Percentiles rank a stretch among this genome's conserved stretches.
Conservation (phyloP, 1,284 basidiomycete species). For the Rhizopogon parksii region DNA sequence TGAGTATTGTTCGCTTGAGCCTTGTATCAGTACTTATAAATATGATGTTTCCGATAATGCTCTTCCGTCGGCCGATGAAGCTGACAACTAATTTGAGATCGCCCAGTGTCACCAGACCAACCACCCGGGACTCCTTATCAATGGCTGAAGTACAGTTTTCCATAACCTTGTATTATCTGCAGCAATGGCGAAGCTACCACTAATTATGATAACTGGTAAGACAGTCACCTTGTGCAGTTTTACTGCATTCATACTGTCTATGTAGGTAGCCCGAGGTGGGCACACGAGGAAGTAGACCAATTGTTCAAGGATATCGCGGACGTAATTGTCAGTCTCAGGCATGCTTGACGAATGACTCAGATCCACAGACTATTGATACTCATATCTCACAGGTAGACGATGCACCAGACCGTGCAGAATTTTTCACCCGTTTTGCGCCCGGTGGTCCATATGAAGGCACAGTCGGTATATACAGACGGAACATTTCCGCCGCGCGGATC, state of each 20-base stretch:
- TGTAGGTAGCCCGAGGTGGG: constrained; percentile 4
- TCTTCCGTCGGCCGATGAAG: background rate
- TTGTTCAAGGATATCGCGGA: constrained; percentile 5
- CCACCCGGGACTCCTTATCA: background rate
- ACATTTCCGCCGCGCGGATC: constrained; percentile 52
- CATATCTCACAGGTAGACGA: constrained; percentile 4
- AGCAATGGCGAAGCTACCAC: constrained; percentile 14
- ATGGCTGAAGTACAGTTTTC: background rate
- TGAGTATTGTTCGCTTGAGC: background rate
- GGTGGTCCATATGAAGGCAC: constrained; percentile 68
- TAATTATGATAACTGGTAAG: constrained; percentile 21
- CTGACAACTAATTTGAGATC: background rate
- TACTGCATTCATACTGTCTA: background rate
- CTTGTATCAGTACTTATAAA: background rate
- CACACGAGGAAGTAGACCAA: constrained; percentile 1
- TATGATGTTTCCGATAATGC: background rate
- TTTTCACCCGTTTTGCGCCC: constrained; percentile 54
- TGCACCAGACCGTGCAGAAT: constrained; percentile 51
- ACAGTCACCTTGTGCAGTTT: background rate
- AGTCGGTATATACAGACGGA: constrained; percentile 74
- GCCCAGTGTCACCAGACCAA: background rate
- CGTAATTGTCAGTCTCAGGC: constrained; percentile 2
- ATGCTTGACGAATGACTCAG: background rate
- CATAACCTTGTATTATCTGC: background rate
- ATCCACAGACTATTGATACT: background rate